Conservation (phyloP, 768 basidiomycete genomes). For the Kwoniella sp. region DNA sequence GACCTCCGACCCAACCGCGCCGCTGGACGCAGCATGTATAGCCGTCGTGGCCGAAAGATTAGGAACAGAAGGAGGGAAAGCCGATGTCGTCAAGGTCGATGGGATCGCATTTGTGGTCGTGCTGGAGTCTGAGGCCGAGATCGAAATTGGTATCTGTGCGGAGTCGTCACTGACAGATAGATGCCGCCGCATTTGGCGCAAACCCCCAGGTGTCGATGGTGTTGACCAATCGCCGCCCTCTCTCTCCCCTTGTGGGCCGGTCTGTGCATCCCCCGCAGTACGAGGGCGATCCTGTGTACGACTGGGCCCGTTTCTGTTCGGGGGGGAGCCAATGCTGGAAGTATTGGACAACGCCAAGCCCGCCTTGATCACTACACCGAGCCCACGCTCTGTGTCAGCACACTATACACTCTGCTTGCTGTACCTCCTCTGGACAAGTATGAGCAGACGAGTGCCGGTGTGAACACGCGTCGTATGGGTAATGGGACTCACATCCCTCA, state of each 20-base stretch:
- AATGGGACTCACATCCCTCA: conserved; percentile 38
- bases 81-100: background rate
- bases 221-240: background rate
- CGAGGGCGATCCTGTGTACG: background rate
- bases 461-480: background rate
- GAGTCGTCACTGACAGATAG: conserved; percentile 14
- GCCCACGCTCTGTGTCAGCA: background rate
- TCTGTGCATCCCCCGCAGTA: background rate
- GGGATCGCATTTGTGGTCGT: background rate
- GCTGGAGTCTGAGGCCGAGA: background rate
- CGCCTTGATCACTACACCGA: conserved; percentile 31
- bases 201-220: conserved; percentile 12
- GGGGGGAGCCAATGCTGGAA: background rate
- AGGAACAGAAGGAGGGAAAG: background rate
- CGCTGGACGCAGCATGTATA: background rate
- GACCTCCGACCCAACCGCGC: background rate
- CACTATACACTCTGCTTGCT: background rate
- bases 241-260: background rate
- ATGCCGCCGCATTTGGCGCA: conserved; percentile 18
- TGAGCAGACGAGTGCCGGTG: background rate
- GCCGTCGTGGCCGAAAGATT: background rate
- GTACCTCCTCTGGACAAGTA: background rate
- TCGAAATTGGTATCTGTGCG: background rate
- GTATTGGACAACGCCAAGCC: conserved; percentile 24
- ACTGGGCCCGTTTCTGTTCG: background rate